phyloP scores from a whole-genome alignment of 169 alveolate genomes.

The Plasmodium gonderi region DNA sequence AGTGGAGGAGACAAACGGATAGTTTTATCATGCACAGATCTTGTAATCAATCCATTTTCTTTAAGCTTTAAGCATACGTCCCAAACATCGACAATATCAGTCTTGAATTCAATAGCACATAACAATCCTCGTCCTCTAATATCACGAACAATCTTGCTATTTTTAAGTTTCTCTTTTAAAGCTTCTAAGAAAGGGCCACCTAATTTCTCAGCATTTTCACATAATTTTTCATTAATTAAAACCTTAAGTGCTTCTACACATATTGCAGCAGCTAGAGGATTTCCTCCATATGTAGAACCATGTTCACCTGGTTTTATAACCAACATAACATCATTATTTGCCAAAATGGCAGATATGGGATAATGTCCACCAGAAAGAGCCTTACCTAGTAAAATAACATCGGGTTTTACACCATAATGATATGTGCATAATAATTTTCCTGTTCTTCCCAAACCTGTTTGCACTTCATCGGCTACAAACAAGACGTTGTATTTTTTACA shows the following conservation, averaged over 20 bases:
- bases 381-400: constrained; percentile 91
- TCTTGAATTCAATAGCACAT: constrained; percentile 90
- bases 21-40: constrained; percentile 90
- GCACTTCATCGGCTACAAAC: constrained; percentile 91
- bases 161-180: constrained; percentile 72
- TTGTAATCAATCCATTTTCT: constrained; percentile 90
- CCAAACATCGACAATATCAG: constrained; percentile 52
- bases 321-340: constrained; percentile 91
- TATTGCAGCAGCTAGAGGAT: constrained; percentile 91
- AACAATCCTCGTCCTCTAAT: constrained; percentile 88
- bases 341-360: constrained; percentile 93
- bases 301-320: constrained; percentile 93
- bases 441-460: constrained; percentile 94
- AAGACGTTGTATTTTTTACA: constrained; percentile 85
- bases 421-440: constrained; percentile 90
- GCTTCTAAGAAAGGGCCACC: constrained; percentile 83
- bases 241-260: constrained; percentile 90
- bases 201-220: constrained; percentile 86
- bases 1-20: constrained; percentile 95
- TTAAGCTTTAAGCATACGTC: constrained; percentile 81
- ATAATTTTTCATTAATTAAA: constrained; percentile 88
- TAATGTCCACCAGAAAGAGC: constrained; percentile 93
- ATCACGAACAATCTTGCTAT: constrained; percentile 36
- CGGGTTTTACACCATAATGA: constrained; percentile 88
- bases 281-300: constrained; percentile 93